Conservation (phyloP, 768 basidiomycete species). For the Amanita muscaria region DNA sequence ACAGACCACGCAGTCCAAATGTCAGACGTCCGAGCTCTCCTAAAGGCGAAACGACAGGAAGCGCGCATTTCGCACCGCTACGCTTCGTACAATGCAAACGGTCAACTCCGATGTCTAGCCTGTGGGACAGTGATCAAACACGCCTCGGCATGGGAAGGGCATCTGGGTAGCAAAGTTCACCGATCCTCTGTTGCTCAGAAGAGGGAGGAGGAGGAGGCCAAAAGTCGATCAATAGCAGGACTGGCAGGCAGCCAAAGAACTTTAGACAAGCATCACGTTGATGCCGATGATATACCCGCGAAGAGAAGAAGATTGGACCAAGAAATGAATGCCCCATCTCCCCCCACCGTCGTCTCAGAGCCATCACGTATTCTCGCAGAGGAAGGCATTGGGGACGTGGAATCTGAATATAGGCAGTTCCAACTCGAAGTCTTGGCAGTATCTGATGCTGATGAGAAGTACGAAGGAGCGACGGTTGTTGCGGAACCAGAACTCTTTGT, state of each 20-base stretch:
- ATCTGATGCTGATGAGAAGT: conserved; percentile 39
- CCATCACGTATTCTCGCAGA: no score
- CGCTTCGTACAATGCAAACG: conserved; percentile 56
- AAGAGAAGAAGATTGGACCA: conserved; percentile 11
- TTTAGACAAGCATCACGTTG: conserved; percentile 20
- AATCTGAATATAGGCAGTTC: conserved; percentile 55
- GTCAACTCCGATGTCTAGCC: conserved; percentile 61
- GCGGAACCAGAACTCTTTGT: conserved; percentile 56
- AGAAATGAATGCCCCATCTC: conserved; percentile 26
- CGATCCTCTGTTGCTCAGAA: conserved; percentile 58
- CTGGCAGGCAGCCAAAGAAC: conserved; percentile 25
- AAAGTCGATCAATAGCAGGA: conserved; percentile 1
- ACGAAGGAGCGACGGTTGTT: conserved; percentile 60
- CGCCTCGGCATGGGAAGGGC: conserved; percentile 80
- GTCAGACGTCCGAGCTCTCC: conserved; percentile 75
- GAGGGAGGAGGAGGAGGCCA: conserved; percentile 35
- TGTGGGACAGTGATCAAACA: conserved; percentile 63
- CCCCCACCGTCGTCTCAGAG: no score
- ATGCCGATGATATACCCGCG: conserved; percentile 10
- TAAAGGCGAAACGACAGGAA: conserved; percentile 79
- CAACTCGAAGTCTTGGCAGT: conserved; percentile 51
- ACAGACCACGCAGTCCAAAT: no score
- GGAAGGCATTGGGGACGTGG: conserved; percentile 28
- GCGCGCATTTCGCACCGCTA: conserved; percentile 63
- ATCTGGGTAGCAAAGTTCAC: conserved; percentile 74